Percentiles rank a stretch among this genome's conserved stretches.
Evolutionary conservation across 306 rosid species (phyloP).

Genomic region (Prosopis cineraria): DNA sequence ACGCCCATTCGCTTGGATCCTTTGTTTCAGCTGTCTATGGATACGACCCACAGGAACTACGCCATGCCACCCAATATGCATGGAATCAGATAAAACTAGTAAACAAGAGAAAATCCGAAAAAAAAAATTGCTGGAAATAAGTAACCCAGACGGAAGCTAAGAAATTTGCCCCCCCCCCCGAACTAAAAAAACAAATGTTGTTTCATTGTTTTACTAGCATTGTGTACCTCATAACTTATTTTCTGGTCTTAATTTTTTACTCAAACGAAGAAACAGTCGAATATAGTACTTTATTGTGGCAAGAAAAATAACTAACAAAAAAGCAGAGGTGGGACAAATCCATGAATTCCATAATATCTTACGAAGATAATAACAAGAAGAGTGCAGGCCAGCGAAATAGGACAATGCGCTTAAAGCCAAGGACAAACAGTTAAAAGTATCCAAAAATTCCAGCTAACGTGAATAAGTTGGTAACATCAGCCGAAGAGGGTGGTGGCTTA

Average conservation of each 20-base stretch:
- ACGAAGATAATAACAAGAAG: background rate
- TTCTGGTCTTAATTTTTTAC: background rate
- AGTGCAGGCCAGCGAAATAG: background rate
- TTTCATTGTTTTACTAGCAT: background rate
- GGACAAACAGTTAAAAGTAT: background rate
- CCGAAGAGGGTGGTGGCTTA: background rate
- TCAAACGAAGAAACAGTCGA: background rate
- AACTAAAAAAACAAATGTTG: background rate
- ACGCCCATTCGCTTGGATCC: constrained; percentile 74
- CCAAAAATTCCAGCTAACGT: background rate
- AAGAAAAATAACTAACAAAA: background rate
- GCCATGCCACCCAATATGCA: background rate
- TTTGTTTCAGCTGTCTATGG: constrained; percentile 73
- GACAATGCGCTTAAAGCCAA: background rate
- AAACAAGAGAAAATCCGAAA: background rate
- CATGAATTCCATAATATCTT: background rate
- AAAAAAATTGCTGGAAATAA: background rate
- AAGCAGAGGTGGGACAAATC: background rate
- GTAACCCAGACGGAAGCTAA: background rate
- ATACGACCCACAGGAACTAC: constrained; percentile 90
- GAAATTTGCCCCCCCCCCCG: too few species aligned
- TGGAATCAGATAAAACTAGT: background rate
- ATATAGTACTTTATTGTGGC: background rate
- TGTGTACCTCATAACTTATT: background rate
- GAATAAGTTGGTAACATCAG: background rate